Evolutionary conservation across 139 green algal genomes (phyloP).

Genomic region (Pseudopediastrum boryanum): DNA sequence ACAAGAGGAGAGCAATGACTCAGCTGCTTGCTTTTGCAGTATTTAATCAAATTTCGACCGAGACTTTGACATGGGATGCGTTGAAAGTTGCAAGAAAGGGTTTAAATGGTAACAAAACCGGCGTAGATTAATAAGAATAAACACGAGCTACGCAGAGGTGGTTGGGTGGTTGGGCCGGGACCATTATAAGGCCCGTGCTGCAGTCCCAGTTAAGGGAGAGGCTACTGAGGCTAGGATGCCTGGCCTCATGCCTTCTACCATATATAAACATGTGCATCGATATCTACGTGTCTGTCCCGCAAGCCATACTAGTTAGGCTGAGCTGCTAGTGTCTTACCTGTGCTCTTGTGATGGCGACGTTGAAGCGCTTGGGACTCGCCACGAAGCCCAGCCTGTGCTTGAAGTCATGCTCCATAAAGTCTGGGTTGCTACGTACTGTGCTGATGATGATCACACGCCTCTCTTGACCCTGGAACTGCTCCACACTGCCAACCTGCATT

Average conservation of each 20-base stretch:
- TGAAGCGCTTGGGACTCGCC: slow-evolving; percentile 87
- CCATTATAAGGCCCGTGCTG: no score
- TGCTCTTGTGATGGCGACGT: slow-evolving; percentile 89
- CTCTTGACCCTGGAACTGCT: slow-evolving; percentile 87
- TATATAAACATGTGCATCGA: no score
- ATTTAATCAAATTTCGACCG: not conserved
- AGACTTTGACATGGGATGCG: not conserved
- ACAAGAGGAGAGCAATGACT: not conserved
- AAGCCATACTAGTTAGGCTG: not conserved
- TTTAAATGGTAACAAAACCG: not conserved
- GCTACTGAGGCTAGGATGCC: no score
- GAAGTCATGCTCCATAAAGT: slow-evolving; percentile 29
- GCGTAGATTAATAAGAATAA: not conserved
- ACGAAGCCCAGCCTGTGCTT: slow-evolving; percentile 73
- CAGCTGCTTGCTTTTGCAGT: not conserved
- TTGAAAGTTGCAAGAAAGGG: not conserved
- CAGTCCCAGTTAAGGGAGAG: not conserved
- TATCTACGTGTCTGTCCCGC: no score
- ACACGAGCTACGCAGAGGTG: no score
- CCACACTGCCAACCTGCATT: slow-evolving; percentile 75
- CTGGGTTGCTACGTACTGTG: slow-evolving; percentile 43
- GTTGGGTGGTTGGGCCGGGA: no score
- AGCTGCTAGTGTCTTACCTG: slow-evolving; percentile 54
- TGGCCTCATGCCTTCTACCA: no score
- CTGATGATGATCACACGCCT: slow-evolving; percentile 83